These are phyloP conservation scores for Penicillium digitatum DNA, from an alignment of 2,329 filamentous ascomycete genomes.

Conservation along the genomic window DNA sequence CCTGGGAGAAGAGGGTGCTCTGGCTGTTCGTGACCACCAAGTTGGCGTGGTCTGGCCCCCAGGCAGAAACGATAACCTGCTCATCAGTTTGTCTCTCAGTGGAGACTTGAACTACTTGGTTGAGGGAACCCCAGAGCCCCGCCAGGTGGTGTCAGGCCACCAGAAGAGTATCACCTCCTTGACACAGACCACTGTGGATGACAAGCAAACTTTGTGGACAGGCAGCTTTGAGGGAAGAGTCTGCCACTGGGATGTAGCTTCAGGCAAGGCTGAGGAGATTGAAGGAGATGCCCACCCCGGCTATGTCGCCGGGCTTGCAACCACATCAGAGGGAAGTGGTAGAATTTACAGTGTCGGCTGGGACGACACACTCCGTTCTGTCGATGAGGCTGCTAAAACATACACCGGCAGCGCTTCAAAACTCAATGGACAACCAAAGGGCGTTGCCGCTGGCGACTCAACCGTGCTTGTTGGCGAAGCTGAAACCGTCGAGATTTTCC, in stretches of 20 bases:
- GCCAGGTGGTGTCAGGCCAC: conserved; percentile 75
- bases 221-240: conserved; percentile 90
- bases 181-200: conserved; percentile 50
- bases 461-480: conserved; percentile 58
- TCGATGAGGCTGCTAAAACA: conserved; percentile 69
- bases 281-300: conserved; percentile 82
- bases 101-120: conserved; percentile 88
- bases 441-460: conserved; percentile 55
- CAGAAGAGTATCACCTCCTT: conserved; percentile 86
- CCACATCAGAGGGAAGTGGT: conserved; percentile 48
- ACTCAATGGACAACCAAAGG: conserved; percentile 76
- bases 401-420: conserved; percentile 67
- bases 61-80: conserved; percentile 74
- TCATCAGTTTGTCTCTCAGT: conserved; percentile 83
- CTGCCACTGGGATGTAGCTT: conserved; percentile 73
- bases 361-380: conserved; percentile 83
- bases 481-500: conserved; percentile 56
- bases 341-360: conserved; percentile 83
- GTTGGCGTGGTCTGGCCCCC: conserved; percentile 89
- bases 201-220: conserved; percentile 67
- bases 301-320: conserved; percentile 73
- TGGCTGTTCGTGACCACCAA: conserved; percentile 78
- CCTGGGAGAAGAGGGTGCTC: conserved; percentile 68
- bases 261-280: conserved; percentile 64
- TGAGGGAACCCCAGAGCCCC: conserved; percentile 65